These are phyloP conservation scores for Pythium insidiosum DNA, from an alignment of 352 stramenopile species.

Conservation along the genomic window DNA sequence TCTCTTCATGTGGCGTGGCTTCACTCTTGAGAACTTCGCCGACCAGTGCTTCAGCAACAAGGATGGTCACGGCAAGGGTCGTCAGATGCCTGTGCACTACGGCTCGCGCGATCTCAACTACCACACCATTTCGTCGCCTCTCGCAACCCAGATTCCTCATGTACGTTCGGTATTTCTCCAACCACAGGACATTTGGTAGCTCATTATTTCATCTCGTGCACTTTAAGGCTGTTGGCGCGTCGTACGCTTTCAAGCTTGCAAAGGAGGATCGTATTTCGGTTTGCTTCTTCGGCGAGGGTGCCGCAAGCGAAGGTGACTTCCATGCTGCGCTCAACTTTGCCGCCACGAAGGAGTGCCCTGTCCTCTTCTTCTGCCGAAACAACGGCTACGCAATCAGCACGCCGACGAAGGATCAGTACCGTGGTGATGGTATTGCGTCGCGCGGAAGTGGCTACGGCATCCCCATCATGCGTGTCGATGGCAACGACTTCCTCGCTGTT, in stretches of 20 bases:
- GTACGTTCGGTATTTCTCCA: slow-evolving; percentile 18
- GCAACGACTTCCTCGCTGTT: slow-evolving; percentile 97
- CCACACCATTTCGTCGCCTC: slow-evolving; percentile 95
- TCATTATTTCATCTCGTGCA: no score
- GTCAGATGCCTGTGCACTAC: slow-evolving; percentile 99
- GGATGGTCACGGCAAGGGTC: slow-evolving; percentile 92
- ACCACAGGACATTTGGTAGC: no score
- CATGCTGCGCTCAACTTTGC: slow-evolving; percentile 97
- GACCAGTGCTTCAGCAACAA: slow-evolving; percentile 96
- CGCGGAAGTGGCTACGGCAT: slow-evolving; percentile 95
- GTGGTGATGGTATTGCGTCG: slow-evolving; percentile 94
- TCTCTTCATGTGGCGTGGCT: slow-evolving; percentile 97
- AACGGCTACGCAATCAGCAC: slow-evolving; percentile 99
- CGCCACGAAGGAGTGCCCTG: slow-evolving; percentile 91
- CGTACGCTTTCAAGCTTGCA: slow-evolving; percentile 94
- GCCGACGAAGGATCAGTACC: slow-evolving; percentile 93
- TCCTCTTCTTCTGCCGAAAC: slow-evolving; percentile 98
- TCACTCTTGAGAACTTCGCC: slow-evolving; percentile 95
- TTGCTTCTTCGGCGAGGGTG: slow-evolving; percentile 97
- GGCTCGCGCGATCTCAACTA: slow-evolving; percentile 93
- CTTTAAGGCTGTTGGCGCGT: slow-evolving; percentile 95
- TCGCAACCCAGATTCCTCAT: slow-evolving; percentile 97
- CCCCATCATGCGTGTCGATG: slow-evolving; percentile 94
- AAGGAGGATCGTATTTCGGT: slow-evolving; percentile 88
- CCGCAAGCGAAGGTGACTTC: slow-evolving; percentile 96